These are phyloP conservation scores for Amanita jacksonii DNA, from an alignment of 768 basidiomycete genomes.

Conservation along the genomic window DNA sequence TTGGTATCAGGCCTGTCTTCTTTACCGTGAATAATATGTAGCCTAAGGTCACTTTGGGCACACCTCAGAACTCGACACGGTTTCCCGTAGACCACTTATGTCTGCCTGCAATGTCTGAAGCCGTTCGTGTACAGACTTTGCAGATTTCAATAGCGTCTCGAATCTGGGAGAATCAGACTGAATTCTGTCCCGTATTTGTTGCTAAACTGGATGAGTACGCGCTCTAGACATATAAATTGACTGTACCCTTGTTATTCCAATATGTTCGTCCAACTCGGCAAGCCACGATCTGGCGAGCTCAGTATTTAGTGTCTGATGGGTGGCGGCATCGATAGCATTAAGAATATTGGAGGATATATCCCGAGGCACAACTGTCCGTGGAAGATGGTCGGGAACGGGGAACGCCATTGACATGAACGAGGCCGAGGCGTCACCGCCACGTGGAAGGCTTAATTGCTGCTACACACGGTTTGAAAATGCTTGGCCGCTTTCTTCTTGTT, in stretches of 20 bases:
- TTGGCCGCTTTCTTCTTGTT: slow-evolving; percentile 35
- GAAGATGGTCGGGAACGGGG: slow-evolving; percentile 61
- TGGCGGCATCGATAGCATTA: slow-evolving; percentile 56
- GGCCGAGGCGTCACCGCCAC: slow-evolving; percentile 7
- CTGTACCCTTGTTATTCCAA: slow-evolving; percentile 59
- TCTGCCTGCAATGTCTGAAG: slow-evolving; percentile 39
- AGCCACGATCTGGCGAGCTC: slow-evolving; percentile 61
- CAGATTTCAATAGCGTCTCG: slow-evolving; percentile 49
- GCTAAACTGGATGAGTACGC: slow-evolving; percentile 27
- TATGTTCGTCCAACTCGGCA: slow-evolving; percentile 60
- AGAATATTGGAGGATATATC: slow-evolving; percentile 69
- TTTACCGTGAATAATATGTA: slow-evolving; percentile 1
- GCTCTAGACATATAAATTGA: slow-evolving; percentile 11
- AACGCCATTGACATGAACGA: slow-evolving; percentile 50
- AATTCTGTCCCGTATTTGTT: slow-evolving; percentile 65
- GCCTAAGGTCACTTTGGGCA: slow-evolving; percentile 5
- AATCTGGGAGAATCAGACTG: slow-evolving; percentile 54
- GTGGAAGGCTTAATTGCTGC: slow-evolving; percentile 3
- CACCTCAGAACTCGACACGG: slow-evolving; percentile 56
- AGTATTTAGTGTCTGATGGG: slow-evolving; percentile 47
- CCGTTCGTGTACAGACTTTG: slow-evolving; percentile 56
- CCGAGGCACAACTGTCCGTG: slow-evolving; percentile 46
- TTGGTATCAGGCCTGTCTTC: slow-evolving; percentile 63
- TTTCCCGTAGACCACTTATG: slow-evolving; percentile 40
- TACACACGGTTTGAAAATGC: slow-evolving; percentile 22